Evolutionary conservation across 78 protist genomes (phyloP).

Genomic region (Polysphondylium violaceum): DNA sequence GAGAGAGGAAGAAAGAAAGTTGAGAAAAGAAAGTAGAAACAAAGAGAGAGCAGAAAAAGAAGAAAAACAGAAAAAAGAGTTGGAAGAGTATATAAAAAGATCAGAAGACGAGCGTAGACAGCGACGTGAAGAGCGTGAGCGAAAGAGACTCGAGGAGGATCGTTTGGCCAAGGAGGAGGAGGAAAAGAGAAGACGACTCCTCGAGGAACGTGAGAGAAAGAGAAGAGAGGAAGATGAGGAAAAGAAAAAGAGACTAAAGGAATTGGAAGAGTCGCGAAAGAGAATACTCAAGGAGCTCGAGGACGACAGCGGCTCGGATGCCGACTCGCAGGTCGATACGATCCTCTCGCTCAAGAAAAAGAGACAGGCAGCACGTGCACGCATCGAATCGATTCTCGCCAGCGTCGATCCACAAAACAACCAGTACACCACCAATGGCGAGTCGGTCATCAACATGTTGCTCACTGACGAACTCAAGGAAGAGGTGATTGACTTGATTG

Average conservation of each 20-base stretch:
- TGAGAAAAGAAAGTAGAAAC: constrained; percentile 24
- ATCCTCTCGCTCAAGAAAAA: constrained; percentile 50
- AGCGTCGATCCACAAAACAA: constrained; percentile 12
- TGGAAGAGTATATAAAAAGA: constrained; percentile 69
- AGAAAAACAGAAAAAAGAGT: constrained; percentile 66
- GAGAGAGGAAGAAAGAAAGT: constrained; percentile 47
- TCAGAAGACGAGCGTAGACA: constrained; percentile 43
- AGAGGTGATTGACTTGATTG: constrained; percentile 55
- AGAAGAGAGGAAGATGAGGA: constrained; percentile 69
- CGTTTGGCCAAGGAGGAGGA: constrained; percentile 46
- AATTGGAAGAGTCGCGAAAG: constrained; percentile 44
- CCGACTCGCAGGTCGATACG: constrained; percentile 50
- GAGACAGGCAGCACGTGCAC: constrained; percentile 1
- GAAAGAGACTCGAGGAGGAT: constrained; percentile 37
- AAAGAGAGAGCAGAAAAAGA: constrained; percentile 47
- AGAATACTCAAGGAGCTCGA: constrained; percentile 36
- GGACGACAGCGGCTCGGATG: constrained; percentile 43
- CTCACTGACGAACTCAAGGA: constrained; percentile 67
- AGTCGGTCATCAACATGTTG: neutral
- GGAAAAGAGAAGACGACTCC: constrained; percentile 4
- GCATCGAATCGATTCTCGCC: constrained; percentile 31
- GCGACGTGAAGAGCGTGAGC: constrained; percentile 69
- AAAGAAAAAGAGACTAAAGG: neutral
- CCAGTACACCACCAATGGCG: constrained; percentile 9
- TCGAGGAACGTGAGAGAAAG: constrained; percentile 32